Evolutionary conservation across 495 filamentous ascomycete species (phyloP).

Genomic region (Daldinia vernicosa): DNA sequence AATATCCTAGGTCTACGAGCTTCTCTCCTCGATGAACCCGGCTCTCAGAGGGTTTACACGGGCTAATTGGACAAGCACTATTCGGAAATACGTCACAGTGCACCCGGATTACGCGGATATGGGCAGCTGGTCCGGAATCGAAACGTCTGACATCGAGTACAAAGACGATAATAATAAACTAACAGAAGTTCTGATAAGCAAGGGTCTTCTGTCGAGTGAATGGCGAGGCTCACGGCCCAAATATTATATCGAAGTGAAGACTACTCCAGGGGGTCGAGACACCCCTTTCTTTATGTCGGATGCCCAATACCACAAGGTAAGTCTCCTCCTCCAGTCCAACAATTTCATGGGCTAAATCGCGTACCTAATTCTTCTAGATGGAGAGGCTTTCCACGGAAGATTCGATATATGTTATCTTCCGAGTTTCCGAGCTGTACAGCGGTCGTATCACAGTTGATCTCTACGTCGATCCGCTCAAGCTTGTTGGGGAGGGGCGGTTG

Average conservation of each 20-base stretch:
- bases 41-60: conserved; percentile 40
- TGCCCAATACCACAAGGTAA: conserved; percentile 51
- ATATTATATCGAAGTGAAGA: conserved; percentile 60
- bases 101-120: conserved; percentile 53
- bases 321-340: neutral
- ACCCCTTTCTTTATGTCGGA: conserved; percentile 57
- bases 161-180: conserved; percentile 48
- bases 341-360: neutral
- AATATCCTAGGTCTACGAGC: conserved; percentile 52
- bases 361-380: conserved; percentile 37
- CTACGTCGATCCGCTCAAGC: conserved; percentile 50
- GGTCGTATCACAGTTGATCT: conserved; percentile 47
- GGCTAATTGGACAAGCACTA: conserved; percentile 58
- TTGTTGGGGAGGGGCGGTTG: conserved; percentile 34
- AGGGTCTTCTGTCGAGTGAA: conserved; percentile 43
- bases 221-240: conserved; percentile 45
- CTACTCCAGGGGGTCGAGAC: conserved; percentile 50
- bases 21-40: conserved; percentile 44
- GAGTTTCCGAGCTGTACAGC: conserved; percentile 51
- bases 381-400: conserved; percentile 4
- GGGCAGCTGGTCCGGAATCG: conserved; percentile 48
- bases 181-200: conserved; percentile 47
- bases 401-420: conserved; percentile 54
- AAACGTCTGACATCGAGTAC: conserved; percentile 57
- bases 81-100: conserved; percentile 45